These are phyloP conservation scores for Cladosporium sp. DNA, from an alignment of 2,329 filamentous ascomycete species.

Conservation along the genomic window DNA sequence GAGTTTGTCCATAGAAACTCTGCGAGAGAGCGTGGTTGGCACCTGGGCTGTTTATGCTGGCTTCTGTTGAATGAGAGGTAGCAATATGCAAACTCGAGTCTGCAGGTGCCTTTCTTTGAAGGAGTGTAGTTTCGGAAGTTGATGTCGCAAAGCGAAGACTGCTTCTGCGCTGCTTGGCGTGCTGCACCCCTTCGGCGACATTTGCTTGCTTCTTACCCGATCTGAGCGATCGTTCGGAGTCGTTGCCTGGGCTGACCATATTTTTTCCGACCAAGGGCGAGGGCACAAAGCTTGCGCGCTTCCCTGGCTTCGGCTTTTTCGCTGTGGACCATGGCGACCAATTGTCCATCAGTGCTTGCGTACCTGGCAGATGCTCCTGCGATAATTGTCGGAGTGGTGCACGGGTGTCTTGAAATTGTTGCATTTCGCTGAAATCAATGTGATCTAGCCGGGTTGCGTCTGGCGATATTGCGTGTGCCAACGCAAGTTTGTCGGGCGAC, in stretches of 20 bases:
- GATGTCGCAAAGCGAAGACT: constrained; percentile 30
- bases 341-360: constrained; percentile 46
- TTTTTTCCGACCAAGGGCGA: background rate
- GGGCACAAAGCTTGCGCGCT: constrained; percentile 12
- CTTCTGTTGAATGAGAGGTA: background rate
- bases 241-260: background rate
- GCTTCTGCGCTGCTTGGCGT: constrained; percentile 23
- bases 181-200: constrained; percentile 6
- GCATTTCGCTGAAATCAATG: background rate
- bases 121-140: constrained; percentile 22
- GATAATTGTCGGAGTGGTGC: constrained; percentile 25
- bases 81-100: background rate
- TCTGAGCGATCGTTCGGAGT: background rate
- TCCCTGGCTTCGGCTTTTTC: constrained; percentile 38
- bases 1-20: background rate
- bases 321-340: constrained; percentile 44
- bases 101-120: background rate
- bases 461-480: constrained; percentile 32
- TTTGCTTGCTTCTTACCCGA: constrained; percentile 3
- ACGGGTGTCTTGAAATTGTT: constrained; percentile 14
- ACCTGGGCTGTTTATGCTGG: background rate
- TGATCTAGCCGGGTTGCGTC: constrained; percentile 30
- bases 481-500: constrained; percentile 32
- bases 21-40: background rate
- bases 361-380: constrained; percentile 39